Conservation (phyloP, 805 yeast genomes). For the Hanseniaspora hatyaiensis region DNA sequence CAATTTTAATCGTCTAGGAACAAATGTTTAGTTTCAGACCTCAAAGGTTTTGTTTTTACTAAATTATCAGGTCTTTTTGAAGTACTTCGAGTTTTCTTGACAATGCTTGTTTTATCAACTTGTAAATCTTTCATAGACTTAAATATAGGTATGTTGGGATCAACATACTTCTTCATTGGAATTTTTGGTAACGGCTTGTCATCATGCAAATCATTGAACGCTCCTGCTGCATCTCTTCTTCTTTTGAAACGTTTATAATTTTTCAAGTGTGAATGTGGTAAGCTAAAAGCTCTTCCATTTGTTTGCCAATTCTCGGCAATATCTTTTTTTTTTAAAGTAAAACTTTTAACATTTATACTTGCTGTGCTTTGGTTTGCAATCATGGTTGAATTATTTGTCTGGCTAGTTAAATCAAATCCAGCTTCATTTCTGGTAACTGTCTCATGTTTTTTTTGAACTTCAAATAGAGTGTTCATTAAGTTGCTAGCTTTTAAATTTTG, state of each 20-base stretch:
- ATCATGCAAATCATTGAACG: no score
- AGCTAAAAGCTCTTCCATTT: no score
- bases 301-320: neutral
- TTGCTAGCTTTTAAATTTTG: neutral
- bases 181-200: no score
- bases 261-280: no score
- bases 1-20: neutral
- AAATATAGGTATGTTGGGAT: constrained; percentile 1
- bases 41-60: neutral
- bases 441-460: neutral
- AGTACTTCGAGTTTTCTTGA: neutral
- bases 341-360: no score
- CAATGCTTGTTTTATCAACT: neutral
- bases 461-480: neutral
- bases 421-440: neutral
- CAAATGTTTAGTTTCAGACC: constrained; percentile 3
- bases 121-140: constrained; percentile 2
- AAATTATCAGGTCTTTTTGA: no score
- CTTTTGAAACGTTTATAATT: neutral
- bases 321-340: neutral
- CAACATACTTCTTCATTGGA: constrained; percentile 6
- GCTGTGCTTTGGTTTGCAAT: no score
- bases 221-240: no score
- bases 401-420: no score
- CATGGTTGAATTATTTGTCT: no score